Evolutionary conservation across 306 rosid genomes (phyloP).

Genomic region (Dryas alaskensis): DNA sequence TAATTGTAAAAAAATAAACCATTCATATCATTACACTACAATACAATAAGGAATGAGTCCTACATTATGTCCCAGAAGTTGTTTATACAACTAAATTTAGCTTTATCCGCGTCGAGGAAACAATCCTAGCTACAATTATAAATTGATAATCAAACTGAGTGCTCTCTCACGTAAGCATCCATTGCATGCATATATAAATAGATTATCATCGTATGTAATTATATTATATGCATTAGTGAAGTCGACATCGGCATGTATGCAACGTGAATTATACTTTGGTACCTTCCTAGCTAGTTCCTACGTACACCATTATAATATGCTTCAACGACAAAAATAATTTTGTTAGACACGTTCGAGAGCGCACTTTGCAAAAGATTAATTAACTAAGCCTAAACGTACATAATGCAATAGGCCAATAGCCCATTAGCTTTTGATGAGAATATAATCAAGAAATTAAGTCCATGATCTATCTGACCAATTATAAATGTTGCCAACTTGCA

Average conservation of each 20-base stretch:
- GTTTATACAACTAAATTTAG: too few species aligned
- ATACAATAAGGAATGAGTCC: too few species aligned
- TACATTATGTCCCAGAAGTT: too few species aligned
- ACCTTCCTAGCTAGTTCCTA: neutral
- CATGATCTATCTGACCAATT: neutral
- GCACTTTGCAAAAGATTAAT: slow-evolving; percentile 12
- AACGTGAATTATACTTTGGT: neutral
- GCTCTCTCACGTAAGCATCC: slow-evolving; percentile 48
- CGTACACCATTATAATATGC: neutral
- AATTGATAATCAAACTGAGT: slow-evolving; percentile 19
- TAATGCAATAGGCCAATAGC: too few species aligned
- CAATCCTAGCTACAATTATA: neutral
- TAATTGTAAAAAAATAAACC: too few species aligned
- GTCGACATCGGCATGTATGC: neutral
- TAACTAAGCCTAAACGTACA: neutral
- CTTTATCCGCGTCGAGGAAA: too few species aligned
- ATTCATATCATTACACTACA: too few species aligned
- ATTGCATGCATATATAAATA: slow-evolving; percentile 36
- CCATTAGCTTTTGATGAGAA: slow-evolving; percentile 7
- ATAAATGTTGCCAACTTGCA: too few species aligned
- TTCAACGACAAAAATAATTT: neutral
- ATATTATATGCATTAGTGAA: neutral
- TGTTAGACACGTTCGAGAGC: slow-evolving; percentile 16
- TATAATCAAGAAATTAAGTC: neutral
- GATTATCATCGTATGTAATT: slow-evolving; percentile 11